Evolutionary conservation across 805 yeast species (phyloP).

Genomic region (Starmera quercuum): DNA sequence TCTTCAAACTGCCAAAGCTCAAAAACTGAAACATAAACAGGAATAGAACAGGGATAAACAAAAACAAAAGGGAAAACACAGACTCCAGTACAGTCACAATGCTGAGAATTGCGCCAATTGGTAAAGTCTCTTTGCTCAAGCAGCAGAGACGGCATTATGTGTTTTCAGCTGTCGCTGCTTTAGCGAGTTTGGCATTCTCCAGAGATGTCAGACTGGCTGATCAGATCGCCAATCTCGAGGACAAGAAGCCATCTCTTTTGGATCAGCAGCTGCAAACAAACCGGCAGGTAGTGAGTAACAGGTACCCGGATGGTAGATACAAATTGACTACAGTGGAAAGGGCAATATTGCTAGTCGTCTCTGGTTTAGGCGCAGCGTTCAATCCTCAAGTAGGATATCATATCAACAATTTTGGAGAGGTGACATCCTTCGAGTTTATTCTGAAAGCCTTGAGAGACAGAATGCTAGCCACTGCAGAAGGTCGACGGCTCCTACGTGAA

Average conservation of each 20-base stretch:
- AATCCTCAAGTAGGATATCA: constrained; percentile 73
- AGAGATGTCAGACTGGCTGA: constrained; percentile 50
- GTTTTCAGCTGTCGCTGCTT: constrained; percentile 12
- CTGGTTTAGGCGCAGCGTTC: constrained; percentile 69
- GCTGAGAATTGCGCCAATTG: too few relatives aligned
- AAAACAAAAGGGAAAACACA: too few relatives aligned
- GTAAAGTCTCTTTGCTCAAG: constrained; percentile 1
- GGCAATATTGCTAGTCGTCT: constrained; percentile 53
- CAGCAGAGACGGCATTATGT: constrained; percentile 6
- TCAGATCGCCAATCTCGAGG: constrained; percentile 39
- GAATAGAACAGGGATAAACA: too few relatives aligned
- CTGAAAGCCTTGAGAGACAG: constrained; percentile 52
- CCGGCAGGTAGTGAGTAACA: constrained; percentile 23
- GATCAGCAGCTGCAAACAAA: constrained; percentile 25
- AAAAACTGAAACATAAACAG: too few relatives aligned
- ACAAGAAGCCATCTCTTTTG: constrained; percentile 13
- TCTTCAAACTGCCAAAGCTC: too few relatives aligned
- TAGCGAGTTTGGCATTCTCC: constrained; percentile 20
- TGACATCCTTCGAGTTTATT: constrained; percentile 70
- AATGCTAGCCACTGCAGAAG: constrained; percentile 72
- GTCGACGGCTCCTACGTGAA: constrained; percentile 71
- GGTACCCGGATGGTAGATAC: constrained; percentile 66
- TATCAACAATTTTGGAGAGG: constrained; percentile 82
- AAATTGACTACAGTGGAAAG: constrained; percentile 64
- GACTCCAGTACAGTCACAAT: too few relatives aligned